Base-by-base conservation (phyloP, 148 eudicot genomes). In the Simmondsia chinensis region DNA sequence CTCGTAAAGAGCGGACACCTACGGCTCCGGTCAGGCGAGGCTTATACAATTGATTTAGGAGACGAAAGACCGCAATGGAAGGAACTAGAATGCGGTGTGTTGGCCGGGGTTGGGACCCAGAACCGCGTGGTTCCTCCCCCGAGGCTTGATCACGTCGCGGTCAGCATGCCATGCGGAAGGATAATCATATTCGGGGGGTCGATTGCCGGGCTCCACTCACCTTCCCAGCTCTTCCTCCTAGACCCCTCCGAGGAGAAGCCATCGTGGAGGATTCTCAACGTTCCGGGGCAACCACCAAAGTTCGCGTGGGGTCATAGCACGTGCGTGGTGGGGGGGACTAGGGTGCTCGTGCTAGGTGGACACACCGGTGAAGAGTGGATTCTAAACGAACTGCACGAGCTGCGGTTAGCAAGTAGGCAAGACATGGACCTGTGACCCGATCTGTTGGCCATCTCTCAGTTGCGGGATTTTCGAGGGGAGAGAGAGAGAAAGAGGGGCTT, bases 221-320 rank as follows among this genome's bases (percentile, higher is more conserved):
- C 95, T 15, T 74, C 88, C 7, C 85, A 80, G 60, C 69, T 84
- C 34, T 84, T 71, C 50, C 46, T 84, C 46, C 33, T 84, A 30
- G 95, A 84, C 43, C 95, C 95, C 43, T 48, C 75, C 0, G 85
- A 84, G 56, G 85, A 84, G 53, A 79, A 84, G 37, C 85, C 89
- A 0, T 55, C 75, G 0, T 84, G 95, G 95, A 84, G 88, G 59
- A 63, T 63, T 23, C 59, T 84, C 9, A 69, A 74, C 46, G 94
- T 84, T 9, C 94, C 94, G 0, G 88, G 94, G 13, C 72, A 66
- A 26, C 74, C 94, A 0, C 94, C 88, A 1, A 84, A 74, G 61
- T 69, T 80, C 38, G 84, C 94, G 14, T 84, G 94, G 94, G 95
- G 85, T 39, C 88, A 84, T 30, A 80, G 88, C 20, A 80, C 88